phyloP scores from a whole-genome alignment of 2,329 filamentous ascomycete genomes.

The Blastomyces parvus region DNA sequence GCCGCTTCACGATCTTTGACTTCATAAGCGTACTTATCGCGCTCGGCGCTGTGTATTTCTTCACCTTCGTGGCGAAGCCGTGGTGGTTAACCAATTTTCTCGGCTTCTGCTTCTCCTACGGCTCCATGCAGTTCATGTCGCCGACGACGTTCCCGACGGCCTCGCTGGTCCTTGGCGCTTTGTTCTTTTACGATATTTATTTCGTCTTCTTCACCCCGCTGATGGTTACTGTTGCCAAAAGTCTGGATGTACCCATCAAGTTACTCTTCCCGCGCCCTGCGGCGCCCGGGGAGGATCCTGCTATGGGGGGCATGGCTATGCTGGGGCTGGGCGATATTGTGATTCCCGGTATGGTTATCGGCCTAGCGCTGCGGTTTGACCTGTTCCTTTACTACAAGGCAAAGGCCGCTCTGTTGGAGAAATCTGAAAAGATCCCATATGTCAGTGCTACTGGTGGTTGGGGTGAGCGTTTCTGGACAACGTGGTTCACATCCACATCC shows the following conservation, averaged over 20 bases:
- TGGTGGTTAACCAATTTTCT: conserved; percentile 77
- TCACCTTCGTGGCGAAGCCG: conserved; percentile 50
- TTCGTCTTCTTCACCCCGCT: conserved; percentile 47
- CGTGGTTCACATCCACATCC: conserved; percentile 17
- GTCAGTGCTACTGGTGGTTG: conserved; percentile 59
- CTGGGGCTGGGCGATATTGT: conserved; percentile 92
- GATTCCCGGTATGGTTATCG: conserved; percentile 83
- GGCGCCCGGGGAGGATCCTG: conserved; percentile 36
- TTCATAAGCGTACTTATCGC: conserved; percentile 49
- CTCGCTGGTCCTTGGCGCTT: conserved; percentile 61
- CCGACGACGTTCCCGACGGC: conserved; percentile 81
- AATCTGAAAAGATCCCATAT: conserved; percentile 30
- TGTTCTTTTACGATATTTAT: conserved; percentile 94
- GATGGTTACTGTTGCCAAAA: conserved; percentile 62
- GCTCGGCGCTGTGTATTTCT: conserved; percentile 52
- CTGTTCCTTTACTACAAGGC: conserved; percentile 64
- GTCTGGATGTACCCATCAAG: conserved; percentile 86
- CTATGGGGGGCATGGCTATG: conserved; percentile 51
- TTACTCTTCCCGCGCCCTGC: conserved; percentile 67
- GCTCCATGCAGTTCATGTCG: conserved; percentile 70
- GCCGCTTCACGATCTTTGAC: conserved; percentile 37
- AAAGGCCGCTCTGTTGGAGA: conserved; percentile 4
- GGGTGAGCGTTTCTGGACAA: conserved; percentile 76
- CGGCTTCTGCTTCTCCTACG: conserved; percentile 79
- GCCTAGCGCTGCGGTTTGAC: conserved; percentile 81